Base-by-base conservation (phyloP, 164 flowering plant species). In the Magnolia kwangsiensis region DNA sequence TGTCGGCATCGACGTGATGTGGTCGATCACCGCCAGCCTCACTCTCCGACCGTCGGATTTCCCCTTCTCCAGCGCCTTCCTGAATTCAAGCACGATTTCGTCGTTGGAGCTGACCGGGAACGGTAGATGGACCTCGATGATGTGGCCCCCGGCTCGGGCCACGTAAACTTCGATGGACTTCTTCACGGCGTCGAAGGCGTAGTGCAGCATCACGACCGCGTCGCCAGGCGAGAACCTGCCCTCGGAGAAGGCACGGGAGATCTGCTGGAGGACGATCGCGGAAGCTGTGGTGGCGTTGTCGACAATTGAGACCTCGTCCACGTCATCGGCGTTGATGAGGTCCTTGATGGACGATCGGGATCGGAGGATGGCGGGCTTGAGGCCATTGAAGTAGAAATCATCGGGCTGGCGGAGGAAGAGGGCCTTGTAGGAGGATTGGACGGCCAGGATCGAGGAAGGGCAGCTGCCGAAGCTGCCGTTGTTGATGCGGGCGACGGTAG, bases 241-340 rank as follows among this genome's bases (percentile, higher is more conserved):
- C 65, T 90, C 91, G 5, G 74, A 45, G 82, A 92, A 96, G 1
- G 81, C 87, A 90, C 95, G 82, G 18, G 87, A 80, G 59, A 81
- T 72, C 50, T 90, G 87, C 80, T 90, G 92, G 20, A 96, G 85
- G 14, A 95, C 94, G 67, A 96, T 87, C 8, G 99, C 94, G 3
- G 92, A 88, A 4, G 96, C 98, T 18, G 98, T 96, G 77, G 98
- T 93, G 75, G 97, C 99, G 82, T 96, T 96, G 73, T 96, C 99
- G 14, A 96, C 96, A 63, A 94, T 76, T 29, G 97, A 88, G 73
- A 96, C 77, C 74, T 93, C 97, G 9, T 89, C 93, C 0, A 89
- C 85, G 55, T 84, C 81, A 18, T 87, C 86, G 65, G 99, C 98
- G 76, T 92, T 90, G 76, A 94, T 80, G 13, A 92, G 81, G 50